Conservation (phyloP, 164 flowering plant genomes). For the Sextonia rubra region DNA sequence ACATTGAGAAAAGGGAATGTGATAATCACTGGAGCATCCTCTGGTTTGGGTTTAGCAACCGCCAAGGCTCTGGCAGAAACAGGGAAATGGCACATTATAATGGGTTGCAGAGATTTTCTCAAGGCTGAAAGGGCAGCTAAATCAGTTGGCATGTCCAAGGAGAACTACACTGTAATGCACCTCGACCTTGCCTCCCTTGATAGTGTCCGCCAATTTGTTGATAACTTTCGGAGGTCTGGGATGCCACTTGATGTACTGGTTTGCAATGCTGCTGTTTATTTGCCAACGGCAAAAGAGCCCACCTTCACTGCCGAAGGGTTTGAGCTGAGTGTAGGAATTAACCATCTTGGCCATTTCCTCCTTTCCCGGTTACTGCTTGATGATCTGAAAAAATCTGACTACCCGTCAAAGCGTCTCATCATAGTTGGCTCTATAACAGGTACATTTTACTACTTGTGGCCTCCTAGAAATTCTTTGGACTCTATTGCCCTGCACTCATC, state of each 20-base stretch:
- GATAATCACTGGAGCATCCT: constrained; percentile 88
- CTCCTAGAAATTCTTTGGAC: no score
- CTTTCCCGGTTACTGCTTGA: constrained; percentile 77
- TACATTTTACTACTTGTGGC: constrained; percentile 12
- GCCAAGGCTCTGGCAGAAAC: constrained; percentile 84
- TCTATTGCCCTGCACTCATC: no score
- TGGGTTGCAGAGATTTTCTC: constrained; percentile 98
- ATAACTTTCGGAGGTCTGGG: constrained; percentile 60
- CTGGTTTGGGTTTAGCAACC: constrained; percentile 91
- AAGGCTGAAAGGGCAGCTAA: constrained; percentile 94
- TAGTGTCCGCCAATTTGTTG: constrained; percentile 90
- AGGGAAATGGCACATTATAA: constrained; percentile 87
- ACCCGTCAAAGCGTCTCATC: constrained; percentile 80
- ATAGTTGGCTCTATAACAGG: constrained; percentile 98
- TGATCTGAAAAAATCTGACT: constrained; percentile 76
- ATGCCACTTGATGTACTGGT: constrained; percentile 86
- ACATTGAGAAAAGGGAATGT: constrained; percentile 83
- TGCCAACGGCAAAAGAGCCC: constrained; percentile 93
- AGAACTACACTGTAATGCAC: constrained; percentile 83
- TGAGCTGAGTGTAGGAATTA: constrained; percentile 90
- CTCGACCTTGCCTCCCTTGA: constrained; percentile 96
- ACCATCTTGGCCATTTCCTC: constrained; percentile 95
- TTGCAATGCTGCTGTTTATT: constrained; percentile 95
- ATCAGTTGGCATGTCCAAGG: constrained; percentile 74
- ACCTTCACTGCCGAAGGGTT: constrained; percentile 89